phyloP scores from a whole-genome alignment of 2,329 filamentous ascomycete species.

The Verticillium tricorpus region DNA sequence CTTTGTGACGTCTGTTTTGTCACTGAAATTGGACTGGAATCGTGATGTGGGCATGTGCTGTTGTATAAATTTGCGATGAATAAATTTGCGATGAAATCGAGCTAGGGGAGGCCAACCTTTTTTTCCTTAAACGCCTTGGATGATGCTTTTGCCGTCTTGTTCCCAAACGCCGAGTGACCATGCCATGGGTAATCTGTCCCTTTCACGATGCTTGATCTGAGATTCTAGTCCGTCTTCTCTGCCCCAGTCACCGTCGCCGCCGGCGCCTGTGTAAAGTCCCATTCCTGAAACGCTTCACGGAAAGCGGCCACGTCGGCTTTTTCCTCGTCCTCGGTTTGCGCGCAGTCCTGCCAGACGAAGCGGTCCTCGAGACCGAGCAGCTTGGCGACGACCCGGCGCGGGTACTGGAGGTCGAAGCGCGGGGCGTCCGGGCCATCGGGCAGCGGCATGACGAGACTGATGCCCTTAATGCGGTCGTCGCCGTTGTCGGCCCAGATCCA shows the following conservation, averaged over 20 bases:
- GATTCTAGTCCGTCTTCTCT: neutral
- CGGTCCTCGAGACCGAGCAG: constrained; percentile 74
- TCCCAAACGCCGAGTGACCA: constrained; percentile 8
- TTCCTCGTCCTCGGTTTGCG: constrained; percentile 74
- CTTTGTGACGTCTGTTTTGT: too few species aligned
- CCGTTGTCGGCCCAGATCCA: constrained; percentile 69
- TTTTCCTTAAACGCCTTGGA: neutral
- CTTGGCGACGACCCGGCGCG: constrained; percentile 81
- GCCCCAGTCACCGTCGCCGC: neutral
- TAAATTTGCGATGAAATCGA: neutral
- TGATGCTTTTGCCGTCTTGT: neutral
- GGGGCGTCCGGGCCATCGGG: constrained; percentile 42
- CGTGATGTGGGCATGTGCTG: too few species aligned
- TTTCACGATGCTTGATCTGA: neutral
- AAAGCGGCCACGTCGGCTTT: constrained; percentile 72
- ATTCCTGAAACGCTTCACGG: constrained; percentile 75
- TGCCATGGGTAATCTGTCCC: constrained; percentile 1
- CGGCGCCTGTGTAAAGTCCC: constrained; percentile 67
- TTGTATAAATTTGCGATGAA: neutral
- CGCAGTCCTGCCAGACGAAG: constrained; percentile 80
- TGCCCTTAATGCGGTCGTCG: constrained; percentile 54
- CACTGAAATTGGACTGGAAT: too few species aligned
- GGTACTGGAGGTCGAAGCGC: constrained; percentile 88
- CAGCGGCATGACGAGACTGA: constrained; percentile 70
- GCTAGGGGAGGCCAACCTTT: too few species aligned